Evolutionary conservation across 1,284 basidiomycete genomes (phyloP), one percentile per base, ranked within the genome.

Genomic region (Afroboletus lepidellus): DNA sequence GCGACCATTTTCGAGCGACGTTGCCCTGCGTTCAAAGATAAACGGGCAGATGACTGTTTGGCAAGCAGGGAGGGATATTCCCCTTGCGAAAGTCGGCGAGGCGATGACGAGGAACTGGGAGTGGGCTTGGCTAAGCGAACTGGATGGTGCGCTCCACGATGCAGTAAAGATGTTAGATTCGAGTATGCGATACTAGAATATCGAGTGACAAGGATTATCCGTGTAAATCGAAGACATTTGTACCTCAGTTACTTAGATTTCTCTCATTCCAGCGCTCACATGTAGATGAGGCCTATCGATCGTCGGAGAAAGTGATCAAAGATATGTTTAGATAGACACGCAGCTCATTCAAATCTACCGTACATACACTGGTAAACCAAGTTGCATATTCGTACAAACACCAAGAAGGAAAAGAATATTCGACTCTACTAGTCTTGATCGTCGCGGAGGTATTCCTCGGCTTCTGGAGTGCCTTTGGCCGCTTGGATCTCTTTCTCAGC

Each of bases 1-100:
- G 27, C 67, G 75, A 12, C 76, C 77, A 5, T 73, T 71, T 46
- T 60, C 74, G 7, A 62, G 61, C 41, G 62, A 69, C 25, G 61
- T 73, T 23, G 61, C 64, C 13, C 9, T 49, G 20, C 46, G 53
- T 16, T 41, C 65, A 2, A 57, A 33, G 38, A 0, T 18, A 20
- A 54, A 37, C 7, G 64, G 64, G 3, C 60, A 65, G 16, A 20
- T 69, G 30, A 46, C 13, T 34, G 32, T 30, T 4, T 51, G 56
- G 32, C 59, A 69, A 44, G 48, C 24, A 12, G 37, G 41, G n/a
- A n/a, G n/a, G 8, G 46, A 57, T 23, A 41, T 67, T 1, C 55
- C 65, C 8, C 32, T 50, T 1, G 5, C 41, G 0, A 24, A 57
- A 13, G 7, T 65, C 2, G 56, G 56, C 5, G 59, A 63, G 16